phyloP scores from a whole-genome alignment of 2,329 filamentous ascomycete species.

The Aspergillus latus region DNA sequence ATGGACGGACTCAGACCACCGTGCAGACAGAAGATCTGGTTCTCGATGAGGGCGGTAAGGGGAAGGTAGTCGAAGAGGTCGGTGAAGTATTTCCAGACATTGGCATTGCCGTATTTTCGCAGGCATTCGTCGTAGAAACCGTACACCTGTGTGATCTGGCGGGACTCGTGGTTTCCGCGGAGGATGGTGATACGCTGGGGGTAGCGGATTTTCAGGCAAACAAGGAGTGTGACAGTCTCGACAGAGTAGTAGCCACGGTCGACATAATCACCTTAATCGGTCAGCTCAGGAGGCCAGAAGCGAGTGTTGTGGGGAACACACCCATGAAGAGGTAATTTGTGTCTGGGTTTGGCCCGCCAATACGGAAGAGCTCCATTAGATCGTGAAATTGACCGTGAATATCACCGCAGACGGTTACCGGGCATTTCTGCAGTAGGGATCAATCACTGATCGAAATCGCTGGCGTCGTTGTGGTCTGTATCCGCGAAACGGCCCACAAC shows the following conservation, averaged over 20 bases:
- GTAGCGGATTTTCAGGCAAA: conserved; percentile 97
- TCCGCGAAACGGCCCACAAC: conserved; percentile 10
- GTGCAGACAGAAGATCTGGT: conserved; percentile 98
- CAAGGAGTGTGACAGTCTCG: conserved; percentile 93
- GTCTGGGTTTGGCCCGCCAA: conserved; percentile 95
- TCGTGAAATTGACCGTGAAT: conserved; percentile 99
- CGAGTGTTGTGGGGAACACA: conserved; percentile 45
- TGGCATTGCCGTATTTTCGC: conserved; percentile 97
- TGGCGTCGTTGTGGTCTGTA: conserved; percentile 1
- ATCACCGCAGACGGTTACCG: conserved; percentile 96
- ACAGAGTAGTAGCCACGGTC: conserved; percentile 99
- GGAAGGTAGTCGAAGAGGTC: conserved; percentile 99
- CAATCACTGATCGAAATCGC: conserved; percentile 17
- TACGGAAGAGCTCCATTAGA: conserved; percentile 99
- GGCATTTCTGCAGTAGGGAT: conserved; percentile 72
- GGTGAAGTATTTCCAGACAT: conserved; percentile 99
- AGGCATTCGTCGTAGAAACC: conserved; percentile 99
- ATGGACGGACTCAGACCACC: conserved; percentile 95
- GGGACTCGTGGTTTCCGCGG: conserved; percentile 97
- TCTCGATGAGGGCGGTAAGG: conserved; percentile 94
- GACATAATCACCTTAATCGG: conserved; percentile 80
- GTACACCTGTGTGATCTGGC: conserved; percentile 98
- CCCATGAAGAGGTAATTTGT: conserved; percentile 99
- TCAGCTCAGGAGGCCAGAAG: conserved; percentile 5
- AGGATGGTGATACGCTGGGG: conserved; percentile 97